Conservation (phyloP, 371 early-diverging fungal species). For the Haplosporangium sp. region DNA sequence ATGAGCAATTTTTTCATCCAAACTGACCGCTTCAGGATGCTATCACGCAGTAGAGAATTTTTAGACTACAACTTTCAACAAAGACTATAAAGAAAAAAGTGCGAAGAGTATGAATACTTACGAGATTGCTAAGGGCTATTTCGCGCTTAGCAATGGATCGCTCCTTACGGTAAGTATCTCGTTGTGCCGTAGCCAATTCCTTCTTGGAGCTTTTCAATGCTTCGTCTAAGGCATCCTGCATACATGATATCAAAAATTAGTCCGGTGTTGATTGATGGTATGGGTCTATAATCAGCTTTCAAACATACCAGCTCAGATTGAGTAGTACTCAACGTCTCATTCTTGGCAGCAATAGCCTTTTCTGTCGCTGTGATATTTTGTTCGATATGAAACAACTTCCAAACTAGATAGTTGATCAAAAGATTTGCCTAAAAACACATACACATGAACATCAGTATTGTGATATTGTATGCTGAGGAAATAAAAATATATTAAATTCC, state of each 20-base stretch:
- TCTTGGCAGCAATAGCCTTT: constrained; percentile 55
- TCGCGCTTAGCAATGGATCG: constrained; percentile 75
- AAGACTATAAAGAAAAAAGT: not conserved
- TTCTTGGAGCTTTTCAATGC: constrained; percentile 74
- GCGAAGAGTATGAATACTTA: constrained; percentile 22
- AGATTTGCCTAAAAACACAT: constrained; percentile 40
- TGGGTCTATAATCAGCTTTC: not conserved
- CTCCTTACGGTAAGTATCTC: constrained; percentile 81
- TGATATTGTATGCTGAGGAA: no score
- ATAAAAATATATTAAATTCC: no score
- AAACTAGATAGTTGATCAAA: constrained; percentile 78
- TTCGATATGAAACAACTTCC: constrained; percentile 92
- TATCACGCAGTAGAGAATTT: constrained; percentile 16
- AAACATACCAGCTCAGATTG: constrained; percentile 58
- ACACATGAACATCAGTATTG: not conserved
- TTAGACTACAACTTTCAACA: not conserved
- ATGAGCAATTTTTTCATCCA: constrained; percentile 81
- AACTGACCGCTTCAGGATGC: constrained; percentile 69
- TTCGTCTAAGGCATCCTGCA: constrained; percentile 62
- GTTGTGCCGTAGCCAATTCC: constrained; percentile 78
- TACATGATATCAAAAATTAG: not conserved
- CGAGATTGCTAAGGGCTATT: constrained; percentile 71
- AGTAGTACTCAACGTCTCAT: constrained; percentile 46
- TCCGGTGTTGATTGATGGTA: not conserved
- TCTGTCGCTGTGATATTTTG: constrained; percentile 65